A percentile compares a stretch with the other conserved stretches of the same genome.
Conservation (phyloP, 139 green algal genomes). For the Gonium pectorale region DNA sequence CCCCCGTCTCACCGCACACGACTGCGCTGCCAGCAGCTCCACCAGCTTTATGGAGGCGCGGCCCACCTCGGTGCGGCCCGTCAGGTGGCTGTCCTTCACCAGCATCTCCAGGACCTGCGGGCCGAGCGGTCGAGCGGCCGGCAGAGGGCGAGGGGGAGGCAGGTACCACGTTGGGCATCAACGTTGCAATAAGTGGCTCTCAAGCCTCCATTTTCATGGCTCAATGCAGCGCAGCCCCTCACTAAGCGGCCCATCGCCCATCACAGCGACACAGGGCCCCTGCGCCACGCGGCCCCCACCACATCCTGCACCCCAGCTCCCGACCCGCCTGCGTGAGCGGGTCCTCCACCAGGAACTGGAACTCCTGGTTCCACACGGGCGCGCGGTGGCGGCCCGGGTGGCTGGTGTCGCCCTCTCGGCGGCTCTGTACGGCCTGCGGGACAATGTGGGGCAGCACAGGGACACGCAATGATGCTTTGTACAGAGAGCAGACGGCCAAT, state of each 20-base stretch:
- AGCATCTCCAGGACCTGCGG: slow-evolving; percentile 81
- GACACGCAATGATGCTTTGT: too few species aligned
- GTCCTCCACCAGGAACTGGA: slow-evolving; percentile 94
- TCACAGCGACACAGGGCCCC: too few species aligned
- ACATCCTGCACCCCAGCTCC: too few species aligned
- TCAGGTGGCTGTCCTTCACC: slow-evolving; percentile 90
- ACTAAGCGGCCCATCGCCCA: too few species aligned
- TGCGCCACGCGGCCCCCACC: too few species aligned
- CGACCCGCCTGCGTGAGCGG: slow-evolving; percentile 68
- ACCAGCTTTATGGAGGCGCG: slow-evolving; percentile 69
- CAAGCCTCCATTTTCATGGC: too few species aligned
- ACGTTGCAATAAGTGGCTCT: too few species aligned
- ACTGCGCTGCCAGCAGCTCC: slow-evolving; percentile 36
- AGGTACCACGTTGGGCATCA: too few species aligned
- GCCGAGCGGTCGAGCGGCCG: not conserved
- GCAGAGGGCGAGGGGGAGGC: not conserved
- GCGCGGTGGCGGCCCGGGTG: slow-evolving; percentile 75
- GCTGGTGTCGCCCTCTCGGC: slow-evolving; percentile 85
- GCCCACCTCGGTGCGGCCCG: slow-evolving; percentile 84
- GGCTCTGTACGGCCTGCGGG: slow-evolving; percentile 69
- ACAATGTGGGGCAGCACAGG: too few species aligned
- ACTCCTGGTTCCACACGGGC: slow-evolving; percentile 95
- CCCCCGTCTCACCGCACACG: not conserved
- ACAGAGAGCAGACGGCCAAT: too few species aligned
- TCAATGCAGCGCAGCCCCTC: too few species aligned